These are phyloP conservation scores for Aspergillus sp. DNA, from an alignment of 2,329 filamentous ascomycete species.

Conservation along the genomic window DNA sequence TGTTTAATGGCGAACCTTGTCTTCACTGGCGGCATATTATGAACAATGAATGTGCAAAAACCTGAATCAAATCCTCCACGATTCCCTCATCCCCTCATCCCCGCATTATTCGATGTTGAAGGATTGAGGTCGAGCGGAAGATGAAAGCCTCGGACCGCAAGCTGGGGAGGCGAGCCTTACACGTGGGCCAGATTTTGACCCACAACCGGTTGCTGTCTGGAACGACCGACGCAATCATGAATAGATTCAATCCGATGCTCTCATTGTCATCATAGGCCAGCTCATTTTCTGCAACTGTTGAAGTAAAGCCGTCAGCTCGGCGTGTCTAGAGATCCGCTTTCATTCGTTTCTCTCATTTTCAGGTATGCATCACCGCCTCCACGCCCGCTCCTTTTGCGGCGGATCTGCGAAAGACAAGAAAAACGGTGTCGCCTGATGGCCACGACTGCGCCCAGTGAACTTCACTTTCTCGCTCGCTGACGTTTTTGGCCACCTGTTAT, in stretches of 20 bases:
- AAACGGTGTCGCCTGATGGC: constrained; percentile 32
- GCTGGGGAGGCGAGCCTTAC: constrained; percentile 7
- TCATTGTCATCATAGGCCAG: background rate
- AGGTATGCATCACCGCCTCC: constrained; percentile 8
- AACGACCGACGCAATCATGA: constrained; percentile 13
- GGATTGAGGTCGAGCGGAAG: background rate
- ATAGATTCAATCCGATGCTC: background rate
- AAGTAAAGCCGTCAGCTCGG: background rate
- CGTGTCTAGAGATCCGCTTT: background rate
- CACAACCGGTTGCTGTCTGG: background rate
- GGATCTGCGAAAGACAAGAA: constrained; percentile 13
- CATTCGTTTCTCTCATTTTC: background rate
- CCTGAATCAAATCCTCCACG: background rate
- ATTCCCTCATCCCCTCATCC: background rate
- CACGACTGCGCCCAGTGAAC: constrained; percentile 16
- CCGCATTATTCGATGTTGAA: background rate
- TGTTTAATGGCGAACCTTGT: background rate
- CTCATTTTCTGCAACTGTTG: background rate
- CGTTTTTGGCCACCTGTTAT: constrained; percentile 2
- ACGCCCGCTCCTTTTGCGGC: constrained; percentile 1
- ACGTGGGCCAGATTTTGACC: constrained; percentile 15
- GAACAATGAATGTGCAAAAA: background rate
- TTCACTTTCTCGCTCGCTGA: constrained; percentile 7
- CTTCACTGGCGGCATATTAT: background rate
- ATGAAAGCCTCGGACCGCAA: constrained; percentile 7